Conservation (phyloP, 345 rosid species). For the Pistacia atlantica region DNA sequence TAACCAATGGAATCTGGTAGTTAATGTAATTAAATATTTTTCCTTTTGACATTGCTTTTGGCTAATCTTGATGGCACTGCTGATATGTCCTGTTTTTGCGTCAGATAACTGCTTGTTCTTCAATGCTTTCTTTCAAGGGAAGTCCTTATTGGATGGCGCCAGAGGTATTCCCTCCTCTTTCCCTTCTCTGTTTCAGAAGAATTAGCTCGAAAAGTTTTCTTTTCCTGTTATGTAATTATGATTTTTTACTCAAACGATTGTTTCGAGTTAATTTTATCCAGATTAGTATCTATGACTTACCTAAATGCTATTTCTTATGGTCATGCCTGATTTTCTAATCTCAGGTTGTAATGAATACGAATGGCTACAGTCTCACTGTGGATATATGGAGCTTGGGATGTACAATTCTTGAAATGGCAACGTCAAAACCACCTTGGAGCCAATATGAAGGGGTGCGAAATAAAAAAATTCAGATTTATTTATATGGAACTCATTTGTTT, state of each 20-base stretch:
- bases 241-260: not conserved
- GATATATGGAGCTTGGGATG: conserved; percentile 99
- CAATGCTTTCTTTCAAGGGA: conserved; percentile 97
- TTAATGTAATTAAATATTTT: not conserved
- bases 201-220: not conserved
- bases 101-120: conserved; percentile 69
- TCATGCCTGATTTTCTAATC: conserved; percentile 16
- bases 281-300: not conserved
- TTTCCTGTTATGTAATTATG: not conserved
- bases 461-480: conserved; percentile 11
- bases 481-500: conserved; percentile 10
- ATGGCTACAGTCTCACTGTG: conserved; percentile 82
- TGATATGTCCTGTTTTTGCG: conserved; percentile 25
- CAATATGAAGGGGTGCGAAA: conserved; percentile 90
- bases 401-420: conserved; percentile 98
- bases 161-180: conserved; percentile 54
- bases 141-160: conserved; percentile 99
- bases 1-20: not conserved
- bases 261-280: not conserved
- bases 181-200: not conserved
- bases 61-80: conserved; percentile 17
- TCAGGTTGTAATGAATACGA: conserved; percentile 90
- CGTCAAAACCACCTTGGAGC: conserved; percentile 94
- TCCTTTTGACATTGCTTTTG: not conserved
- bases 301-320: not conserved